These are phyloP conservation scores for Penicillium tannophilum DNA, from an alignment of 495 filamentous ascomycete species.

Conservation along the genomic window DNA sequence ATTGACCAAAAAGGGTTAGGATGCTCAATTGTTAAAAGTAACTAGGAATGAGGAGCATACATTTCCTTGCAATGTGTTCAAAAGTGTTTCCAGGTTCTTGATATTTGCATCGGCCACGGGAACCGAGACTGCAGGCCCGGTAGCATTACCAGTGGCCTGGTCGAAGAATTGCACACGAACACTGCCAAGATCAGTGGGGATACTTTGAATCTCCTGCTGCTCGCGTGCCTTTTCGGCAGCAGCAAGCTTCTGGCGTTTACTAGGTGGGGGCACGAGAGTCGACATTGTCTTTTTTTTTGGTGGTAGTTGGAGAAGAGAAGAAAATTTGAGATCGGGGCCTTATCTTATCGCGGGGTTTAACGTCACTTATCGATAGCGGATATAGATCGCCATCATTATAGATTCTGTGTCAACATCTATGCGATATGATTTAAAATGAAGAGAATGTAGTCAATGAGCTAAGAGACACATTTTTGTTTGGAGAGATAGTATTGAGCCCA, in stretches of 20 bases:
- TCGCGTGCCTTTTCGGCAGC: slow-evolving; percentile 68
- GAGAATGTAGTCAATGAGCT: too few relatives aligned
- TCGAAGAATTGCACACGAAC: slow-evolving; percentile 88
- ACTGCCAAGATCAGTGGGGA: slow-evolving; percentile 72
- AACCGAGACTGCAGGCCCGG: slow-evolving; percentile 72
- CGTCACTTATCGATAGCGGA: not conserved
- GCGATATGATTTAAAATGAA: too few relatives aligned
- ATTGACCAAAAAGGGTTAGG: slow-evolving; percentile 15
- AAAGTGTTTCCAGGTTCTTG: slow-evolving; percentile 86
- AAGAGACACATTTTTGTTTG: too few relatives aligned
- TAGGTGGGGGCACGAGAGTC: slow-evolving; percentile 84
- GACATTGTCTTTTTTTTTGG: slow-evolving; percentile 62
- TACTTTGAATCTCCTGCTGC: slow-evolving; percentile 75
- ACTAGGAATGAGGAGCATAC: slow-evolving; percentile 49
- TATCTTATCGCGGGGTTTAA: slow-evolving; percentile 14
- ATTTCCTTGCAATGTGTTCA: slow-evolving; percentile 85
- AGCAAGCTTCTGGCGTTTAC: slow-evolving; percentile 83
- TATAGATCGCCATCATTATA: not conserved
- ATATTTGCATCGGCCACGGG: slow-evolving; percentile 83
- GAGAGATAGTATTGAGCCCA: too few relatives aligned
- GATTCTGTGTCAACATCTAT: not conserved
- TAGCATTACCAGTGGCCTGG: slow-evolving; percentile 69
- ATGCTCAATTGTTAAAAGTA: not conserved
- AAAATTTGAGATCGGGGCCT: slow-evolving; percentile 9
- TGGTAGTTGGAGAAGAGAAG: slow-evolving; percentile 7